phyloP scores from a whole-genome alignment of 495 filamentous ascomycete species.

The Daldinia childiae region DNA sequence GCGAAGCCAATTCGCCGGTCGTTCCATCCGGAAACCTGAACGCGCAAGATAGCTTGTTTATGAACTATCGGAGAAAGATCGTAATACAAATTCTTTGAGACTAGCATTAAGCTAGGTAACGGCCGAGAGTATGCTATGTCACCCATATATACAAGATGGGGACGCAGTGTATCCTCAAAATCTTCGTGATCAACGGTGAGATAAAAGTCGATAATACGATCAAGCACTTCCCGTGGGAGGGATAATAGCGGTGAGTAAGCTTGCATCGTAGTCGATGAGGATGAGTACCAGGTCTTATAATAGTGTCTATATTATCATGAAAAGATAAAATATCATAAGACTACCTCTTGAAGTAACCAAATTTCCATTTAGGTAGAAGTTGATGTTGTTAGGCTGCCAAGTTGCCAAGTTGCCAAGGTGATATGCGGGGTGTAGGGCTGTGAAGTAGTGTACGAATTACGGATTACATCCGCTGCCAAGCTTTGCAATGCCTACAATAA shows the following conservation, averaged over 20 bases:
- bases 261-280: constrained; percentile 17
- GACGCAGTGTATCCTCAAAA: constrained; percentile 41
- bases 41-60: constrained; percentile 30
- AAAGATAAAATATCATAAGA: too few species aligned
- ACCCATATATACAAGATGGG: constrained; percentile 36
- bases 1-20: constrained; percentile 41
- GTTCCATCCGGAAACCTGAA: constrained; percentile 26
- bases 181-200: constrained; percentile 38
- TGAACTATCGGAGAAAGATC: constrained; percentile 38
- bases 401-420: not conserved
- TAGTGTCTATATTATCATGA: too few species aligned
- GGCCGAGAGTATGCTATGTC: constrained; percentile 21
- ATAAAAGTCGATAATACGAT: constrained; percentile 45
- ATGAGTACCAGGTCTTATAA: too few species aligned
- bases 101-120: constrained; percentile 40
- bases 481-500: not conserved
- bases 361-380: not conserved
- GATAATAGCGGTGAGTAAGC: constrained; percentile 31
- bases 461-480: constrained; percentile 2
- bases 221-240: constrained; percentile 45
- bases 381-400: not conserved
- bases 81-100: constrained; percentile 35
- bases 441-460: not conserved
- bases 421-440: constrained; percentile 3
- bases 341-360: too few species aligned